Base-by-base conservation (phyloP, 208 protist genomes). In the Leptomonas pyrrhocoris region DNA sequence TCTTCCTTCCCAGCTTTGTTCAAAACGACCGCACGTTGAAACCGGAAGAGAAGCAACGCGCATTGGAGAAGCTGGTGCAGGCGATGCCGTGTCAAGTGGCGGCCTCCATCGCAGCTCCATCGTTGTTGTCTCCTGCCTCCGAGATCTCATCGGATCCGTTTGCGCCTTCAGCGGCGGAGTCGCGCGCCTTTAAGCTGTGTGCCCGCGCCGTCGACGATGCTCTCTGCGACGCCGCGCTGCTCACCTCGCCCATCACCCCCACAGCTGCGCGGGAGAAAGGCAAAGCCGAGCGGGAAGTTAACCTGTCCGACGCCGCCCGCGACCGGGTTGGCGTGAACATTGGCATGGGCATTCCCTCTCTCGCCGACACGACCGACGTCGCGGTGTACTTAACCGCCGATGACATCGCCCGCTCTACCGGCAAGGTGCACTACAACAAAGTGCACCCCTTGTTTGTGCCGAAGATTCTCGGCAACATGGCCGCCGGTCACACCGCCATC, bases 401-500 rank as follows among this genome's bases (percentile, higher is more conserved):
- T 28, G 46, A 58, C 40, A 49, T 58, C 2, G 58, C 50, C 57
- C 25, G 30, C 42, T 23, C 63, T 0, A 23, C 11, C 9, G 70
- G 57, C 7, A 48, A 42, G 48, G 28, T 74, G 58, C 78, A 86
- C 42, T 78, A 87, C 56, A 86, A 82, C 73, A 83, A 60, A 45
- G 80, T 99, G 57, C 85, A 88, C 60, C 96, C 97, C 2, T 87
- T 96, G 42, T 99, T 99, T 71, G 88, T 99, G 19, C 98, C 98
- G 4, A 94, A 96, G 64, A 98, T 99, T 25, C 74, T 99, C 19
- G 95, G 97, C n/a, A 99, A 99, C 83, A 98, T 98, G 86, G 89
- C 93, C 12, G 87, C 96, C 13, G 98, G 97, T 19, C 73, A 88
- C 19, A 85, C 98, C 45, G 85, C 91, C 19, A 98, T 99, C 7